Conservation (phyloP, 768 basidiomycete genomes). For the Leccinum barrowsii region DNA sequence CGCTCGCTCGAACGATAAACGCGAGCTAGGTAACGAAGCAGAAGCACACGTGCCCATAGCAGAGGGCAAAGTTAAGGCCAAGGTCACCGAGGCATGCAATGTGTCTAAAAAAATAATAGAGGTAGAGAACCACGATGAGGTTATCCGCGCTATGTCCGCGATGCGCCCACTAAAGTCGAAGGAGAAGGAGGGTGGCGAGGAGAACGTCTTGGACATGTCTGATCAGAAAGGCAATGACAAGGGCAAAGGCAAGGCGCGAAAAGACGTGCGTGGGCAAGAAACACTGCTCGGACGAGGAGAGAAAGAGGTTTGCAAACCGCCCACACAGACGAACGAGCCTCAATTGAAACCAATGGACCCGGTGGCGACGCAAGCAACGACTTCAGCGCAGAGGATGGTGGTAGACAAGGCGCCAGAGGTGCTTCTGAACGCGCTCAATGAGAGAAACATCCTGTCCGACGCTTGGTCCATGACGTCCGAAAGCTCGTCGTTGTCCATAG, state of each 20-base stretch:
- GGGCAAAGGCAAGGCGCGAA: no score
- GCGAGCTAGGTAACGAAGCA: neutral
- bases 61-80: neutral
- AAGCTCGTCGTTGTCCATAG: no score
- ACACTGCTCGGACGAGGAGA: neutral
- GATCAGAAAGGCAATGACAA: neutral
- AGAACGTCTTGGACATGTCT: slow-evolving; percentile 37
- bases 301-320: neutral
- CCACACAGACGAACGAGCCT: neutral
- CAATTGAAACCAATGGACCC: neutral
- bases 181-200: neutral
- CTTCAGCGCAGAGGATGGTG: neutral
- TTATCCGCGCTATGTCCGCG: neutral
- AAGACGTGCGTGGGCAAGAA: neutral
- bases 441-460: neutral
- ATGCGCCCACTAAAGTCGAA: neutral
- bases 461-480: neutral
- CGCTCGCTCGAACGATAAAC: neutral
- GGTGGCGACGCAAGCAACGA: neutral
- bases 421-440: neutral
- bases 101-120: neutral
- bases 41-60: neutral
- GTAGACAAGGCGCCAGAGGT: neutral
- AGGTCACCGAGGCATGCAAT: neutral
- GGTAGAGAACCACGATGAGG: neutral